Conservation (phyloP, 768 basidiomycete genomes). For the Boletus speciosus region DNA sequence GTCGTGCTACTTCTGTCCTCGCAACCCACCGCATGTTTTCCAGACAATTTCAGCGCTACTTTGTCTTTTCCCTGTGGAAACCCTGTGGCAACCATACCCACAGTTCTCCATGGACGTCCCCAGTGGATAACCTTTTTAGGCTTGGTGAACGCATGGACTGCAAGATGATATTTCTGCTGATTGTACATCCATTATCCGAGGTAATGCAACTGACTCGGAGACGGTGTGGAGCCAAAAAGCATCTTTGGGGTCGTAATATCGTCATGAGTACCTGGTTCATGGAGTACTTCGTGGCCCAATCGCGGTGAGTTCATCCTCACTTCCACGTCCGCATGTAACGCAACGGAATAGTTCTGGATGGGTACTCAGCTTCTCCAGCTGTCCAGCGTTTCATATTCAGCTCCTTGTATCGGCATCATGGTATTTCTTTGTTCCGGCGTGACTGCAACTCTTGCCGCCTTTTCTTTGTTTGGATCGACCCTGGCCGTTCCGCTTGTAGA, state of each 20-base stretch:
- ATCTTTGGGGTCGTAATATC: background rate
- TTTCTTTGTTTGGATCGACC: conserved; percentile 5
- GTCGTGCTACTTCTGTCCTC: background rate
- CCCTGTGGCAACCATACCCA: background rate
- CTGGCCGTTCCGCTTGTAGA: conserved; percentile 12
- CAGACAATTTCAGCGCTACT: background rate
- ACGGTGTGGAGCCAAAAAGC: background rate
- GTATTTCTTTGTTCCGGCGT: conserved; percentile 1
- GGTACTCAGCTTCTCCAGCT: background rate
- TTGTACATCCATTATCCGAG: background rate
- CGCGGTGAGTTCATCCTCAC: background rate
- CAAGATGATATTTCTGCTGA: background rate
- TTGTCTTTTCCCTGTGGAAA: background rate
- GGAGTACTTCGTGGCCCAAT: background rate
- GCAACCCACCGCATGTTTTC: background rate
- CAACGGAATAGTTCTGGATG: background rate
- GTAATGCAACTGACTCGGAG: background rate
- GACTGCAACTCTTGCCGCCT: background rate
- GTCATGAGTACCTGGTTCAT: background rate
- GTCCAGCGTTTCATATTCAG: background rate
- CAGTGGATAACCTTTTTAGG: background rate
- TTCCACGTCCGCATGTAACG: background rate
- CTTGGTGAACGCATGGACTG: background rate
- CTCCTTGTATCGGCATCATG: conserved; percentile 1
- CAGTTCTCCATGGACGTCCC: background rate